Base-by-base conservation (phyloP, 2,329 filamentous ascomycete species). In the Sphaerulina musiva region DNA sequence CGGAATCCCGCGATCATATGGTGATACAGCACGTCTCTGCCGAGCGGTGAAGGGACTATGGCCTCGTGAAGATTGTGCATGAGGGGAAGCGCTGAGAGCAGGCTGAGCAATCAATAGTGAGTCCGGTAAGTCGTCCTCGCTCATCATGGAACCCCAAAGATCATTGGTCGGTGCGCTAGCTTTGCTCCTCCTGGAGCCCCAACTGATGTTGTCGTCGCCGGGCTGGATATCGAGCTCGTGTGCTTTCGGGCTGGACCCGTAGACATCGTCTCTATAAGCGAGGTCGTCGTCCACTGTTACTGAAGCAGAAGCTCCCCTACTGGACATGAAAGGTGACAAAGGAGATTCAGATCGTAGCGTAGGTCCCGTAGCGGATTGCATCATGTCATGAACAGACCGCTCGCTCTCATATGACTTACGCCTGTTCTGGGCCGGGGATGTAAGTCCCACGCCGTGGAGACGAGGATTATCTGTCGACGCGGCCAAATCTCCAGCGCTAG, bases 211-310 rank as follows among this genome's bases (percentile, higher is more conserved):
- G 53, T 71, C 68, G 39, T 71, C 69, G 4, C 69, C 69, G 23
- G 64, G 58, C 14, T 63, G 60, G 38, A 71, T 71, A 12, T 69
- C 69, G 17, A 65, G 56, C 6, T 61, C 58, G 2, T 56, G 48
- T 32, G 57, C 17, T 44, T 51, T 20, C 38, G 23, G 47, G 7
- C 41, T 31, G 14, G 39, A 43, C 9, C 41, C 48, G 10, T 67
- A 66, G 23, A 71, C 66, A 17, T 72, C 69, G n/a, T 70, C 70
- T 17, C 59, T 62, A 39, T 38, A 14, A 14, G 72, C 70, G 60
- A 73, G 74, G 17, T 70, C 61, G 54, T 74, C 71, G 39, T 71
- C 69, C 51, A 73, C 72, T 10, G 45, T 31, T 10, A 42, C 32
- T 10, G 45, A 53, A 6, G 47, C 26, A 17, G 48, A 50, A 12